phyloP scores from a whole-genome alignment of 257 asterid species.

The Apocynum venetum region DNA sequence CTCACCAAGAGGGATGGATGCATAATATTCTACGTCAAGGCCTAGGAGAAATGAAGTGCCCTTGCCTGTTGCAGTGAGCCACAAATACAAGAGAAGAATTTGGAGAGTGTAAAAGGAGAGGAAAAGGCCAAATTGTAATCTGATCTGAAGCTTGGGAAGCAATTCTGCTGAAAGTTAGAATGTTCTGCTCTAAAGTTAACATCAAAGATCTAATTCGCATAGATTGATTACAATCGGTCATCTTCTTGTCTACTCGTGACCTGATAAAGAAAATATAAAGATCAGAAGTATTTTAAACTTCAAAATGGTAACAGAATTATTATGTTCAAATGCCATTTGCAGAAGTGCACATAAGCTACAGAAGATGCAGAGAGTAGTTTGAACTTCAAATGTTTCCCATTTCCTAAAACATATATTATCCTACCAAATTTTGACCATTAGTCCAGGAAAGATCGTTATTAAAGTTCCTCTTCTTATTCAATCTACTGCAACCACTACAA shows the following conservation, averaged over 20 bases:
- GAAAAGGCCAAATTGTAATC: background rate
- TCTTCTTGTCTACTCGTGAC: background rate
- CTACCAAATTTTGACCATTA: too few species aligned
- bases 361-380: background rate
- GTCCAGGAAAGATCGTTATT: too few species aligned
- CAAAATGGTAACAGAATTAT: background rate
- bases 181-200: slow-evolving; percentile 6
- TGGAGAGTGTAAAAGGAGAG: background rate
- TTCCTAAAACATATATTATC: too few species aligned
- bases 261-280: background rate
- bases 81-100: background rate
- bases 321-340: background rate
- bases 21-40: background rate
- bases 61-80: background rate
- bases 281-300: background rate
- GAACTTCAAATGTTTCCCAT: too few species aligned
- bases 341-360: background rate
- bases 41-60: background rate
- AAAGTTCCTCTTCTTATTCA: too few species aligned
- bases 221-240: background rate
- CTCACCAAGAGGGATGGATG: background rate
- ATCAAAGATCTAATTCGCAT: background rate
- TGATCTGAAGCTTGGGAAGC: background rate
- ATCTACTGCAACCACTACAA: background rate
- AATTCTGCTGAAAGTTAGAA: slow-evolving; percentile 4